Evolutionary conservation across 1,139 yeast genomes (phyloP).

Genomic region (Hyphopichia khmerensis): DNA sequence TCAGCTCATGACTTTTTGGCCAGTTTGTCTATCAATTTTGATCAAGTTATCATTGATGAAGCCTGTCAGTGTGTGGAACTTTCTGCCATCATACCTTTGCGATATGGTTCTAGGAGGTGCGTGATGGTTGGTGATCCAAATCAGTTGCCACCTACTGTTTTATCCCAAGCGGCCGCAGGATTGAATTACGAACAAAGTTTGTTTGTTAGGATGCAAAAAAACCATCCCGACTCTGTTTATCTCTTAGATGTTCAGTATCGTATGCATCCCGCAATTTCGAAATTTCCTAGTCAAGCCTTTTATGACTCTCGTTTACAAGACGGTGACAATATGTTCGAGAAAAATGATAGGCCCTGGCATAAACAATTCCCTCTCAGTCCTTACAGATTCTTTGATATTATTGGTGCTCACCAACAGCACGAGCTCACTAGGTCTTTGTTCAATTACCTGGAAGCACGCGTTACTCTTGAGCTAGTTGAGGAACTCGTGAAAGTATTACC

Average conservation of each 20-base stretch:
- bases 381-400: conserved; percentile 75
- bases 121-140: conserved; percentile 99
- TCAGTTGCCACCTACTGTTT: conserved; percentile 97
- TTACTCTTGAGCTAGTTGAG: conserved; percentile 70
- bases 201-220: conserved; percentile 89
- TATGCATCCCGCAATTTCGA: conserved; percentile 92
- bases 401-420: conserved; percentile 62
- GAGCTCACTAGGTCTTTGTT: conserved; percentile 65
- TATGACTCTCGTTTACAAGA: conserved; percentile 70
- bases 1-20: conserved; percentile 89
- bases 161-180: conserved; percentile 83
- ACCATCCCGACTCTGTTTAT: conserved; percentile 59
- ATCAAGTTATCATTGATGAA: conserved; percentile 95
- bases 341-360: conserved; percentile 80
- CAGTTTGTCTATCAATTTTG: conserved; percentile 72
- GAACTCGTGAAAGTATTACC: conserved; percentile 53
- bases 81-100: conserved; percentile 86
- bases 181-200: conserved; percentile 85
- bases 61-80: conserved; percentile 98
- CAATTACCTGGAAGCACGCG: conserved; percentile 67
- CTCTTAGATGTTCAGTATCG: conserved; percentile 94
- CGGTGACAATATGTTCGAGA: conserved; percentile 65
- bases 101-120: conserved; percentile 89
- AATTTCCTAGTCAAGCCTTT: conserved; percentile 82
- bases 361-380: conserved; percentile 53